Conservation (phyloP, 2,329 filamentous ascomycete species). For the Arthroderma sp. region DNA sequence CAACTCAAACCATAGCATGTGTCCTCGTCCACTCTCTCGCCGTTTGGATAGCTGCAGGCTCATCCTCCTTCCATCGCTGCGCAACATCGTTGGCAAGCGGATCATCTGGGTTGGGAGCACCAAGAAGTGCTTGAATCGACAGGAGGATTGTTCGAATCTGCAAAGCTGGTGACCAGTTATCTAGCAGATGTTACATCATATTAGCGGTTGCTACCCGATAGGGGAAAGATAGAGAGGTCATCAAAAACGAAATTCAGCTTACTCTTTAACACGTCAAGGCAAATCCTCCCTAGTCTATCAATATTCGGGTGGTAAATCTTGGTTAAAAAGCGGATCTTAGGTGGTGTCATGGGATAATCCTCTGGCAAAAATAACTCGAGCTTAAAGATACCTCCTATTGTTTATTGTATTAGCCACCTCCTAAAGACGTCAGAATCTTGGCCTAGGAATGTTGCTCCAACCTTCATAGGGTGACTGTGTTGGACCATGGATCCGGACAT, state of each 20-base stretch:
- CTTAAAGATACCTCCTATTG: slow-evolving; percentile 71
- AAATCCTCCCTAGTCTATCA: slow-evolving; percentile 93
- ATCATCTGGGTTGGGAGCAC: slow-evolving; percentile 93
- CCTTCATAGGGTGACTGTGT: slow-evolving; percentile 91
- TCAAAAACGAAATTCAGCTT: slow-evolving; percentile 22
- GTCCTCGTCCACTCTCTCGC: slow-evolving; percentile 84
- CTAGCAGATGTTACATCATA: slow-evolving; percentile 36
- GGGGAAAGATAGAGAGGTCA: neutral
- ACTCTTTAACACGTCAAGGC: slow-evolving; percentile 96
- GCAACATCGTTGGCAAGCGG: slow-evolving; percentile 97
- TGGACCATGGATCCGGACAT: slow-evolving; percentile 90
- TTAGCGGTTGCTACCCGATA: neutral
- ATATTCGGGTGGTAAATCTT: slow-evolving; percentile 99
- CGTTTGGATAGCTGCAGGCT: slow-evolving; percentile 81
- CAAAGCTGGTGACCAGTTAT: slow-evolving; percentile 96
- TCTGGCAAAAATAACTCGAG: slow-evolving; percentile 95
- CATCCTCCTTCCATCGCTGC: slow-evolving; percentile 95
- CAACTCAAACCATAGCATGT: slow-evolving; percentile 50
- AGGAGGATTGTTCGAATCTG: slow-evolving; percentile 98
- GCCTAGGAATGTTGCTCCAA: slow-evolving; percentile 26
- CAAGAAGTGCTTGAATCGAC: slow-evolving; percentile 91
- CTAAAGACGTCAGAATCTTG: slow-evolving; percentile 7
- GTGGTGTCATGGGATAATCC: slow-evolving; percentile 98
- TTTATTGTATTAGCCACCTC: slow-evolving; percentile 1
- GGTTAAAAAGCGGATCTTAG: slow-evolving; percentile 95